Percentiles rank a stretch among this genome's conserved stretches.
These are phyloP conservation scores for Trichomonas vaginalis DNA, from an alignment of 208 protist species.

Conservation along the genomic window DNA sequence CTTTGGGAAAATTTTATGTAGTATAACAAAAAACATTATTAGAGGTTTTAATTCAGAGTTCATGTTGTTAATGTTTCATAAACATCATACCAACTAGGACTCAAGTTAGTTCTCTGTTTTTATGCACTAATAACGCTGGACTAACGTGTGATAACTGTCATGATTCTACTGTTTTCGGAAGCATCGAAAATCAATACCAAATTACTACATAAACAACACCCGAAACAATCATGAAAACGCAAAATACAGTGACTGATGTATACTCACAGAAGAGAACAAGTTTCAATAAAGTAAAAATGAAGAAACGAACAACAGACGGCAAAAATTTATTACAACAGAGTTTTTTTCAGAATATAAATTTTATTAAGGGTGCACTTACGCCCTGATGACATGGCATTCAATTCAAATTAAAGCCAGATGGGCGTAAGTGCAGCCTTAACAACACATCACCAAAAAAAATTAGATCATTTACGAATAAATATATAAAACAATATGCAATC, in stretches of 20 bases:
- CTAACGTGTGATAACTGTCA: background rate
- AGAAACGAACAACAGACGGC: background rate
- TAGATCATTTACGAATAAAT: too few species aligned
- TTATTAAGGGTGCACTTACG: too few species aligned
- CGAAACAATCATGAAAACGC: background rate
- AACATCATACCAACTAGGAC: background rate
- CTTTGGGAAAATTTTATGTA: too few species aligned
- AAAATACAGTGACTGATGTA: background rate
- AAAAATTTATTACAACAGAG: too few species aligned
- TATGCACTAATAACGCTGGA: background rate
- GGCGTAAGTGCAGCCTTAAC: too few species aligned
- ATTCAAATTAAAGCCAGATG: too few species aligned
- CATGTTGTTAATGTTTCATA: background rate
- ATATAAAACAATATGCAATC: too few species aligned
- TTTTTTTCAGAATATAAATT: too few species aligned
- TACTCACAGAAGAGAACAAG: background rate
- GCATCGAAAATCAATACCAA: background rate
- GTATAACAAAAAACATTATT: too few species aligned
- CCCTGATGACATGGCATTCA: too few species aligned
- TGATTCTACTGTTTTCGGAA: background rate
- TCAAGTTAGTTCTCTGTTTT: background rate
- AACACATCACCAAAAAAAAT: too few species aligned
- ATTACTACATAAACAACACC: background rate
- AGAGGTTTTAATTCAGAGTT: background rate
- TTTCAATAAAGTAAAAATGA: background rate